Evolutionary conservation across 805 yeast genomes (phyloP), one percentile per base, ranked within the genome.

Genomic region (Teunomyces lycoperdinae): DNA sequence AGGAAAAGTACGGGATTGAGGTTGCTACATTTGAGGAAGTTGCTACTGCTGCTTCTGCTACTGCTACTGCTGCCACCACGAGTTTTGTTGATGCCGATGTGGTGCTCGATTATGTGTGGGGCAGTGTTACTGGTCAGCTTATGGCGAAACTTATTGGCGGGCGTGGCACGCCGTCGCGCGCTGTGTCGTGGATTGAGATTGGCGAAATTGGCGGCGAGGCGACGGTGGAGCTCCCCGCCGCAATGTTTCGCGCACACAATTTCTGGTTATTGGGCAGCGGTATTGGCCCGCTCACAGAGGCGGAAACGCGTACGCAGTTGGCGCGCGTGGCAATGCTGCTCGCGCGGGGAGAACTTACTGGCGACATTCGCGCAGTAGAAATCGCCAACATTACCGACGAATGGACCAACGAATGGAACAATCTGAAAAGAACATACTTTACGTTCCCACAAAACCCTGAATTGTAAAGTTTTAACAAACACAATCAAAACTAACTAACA

Each of bases 21-120:
- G 24, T 20, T 20, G 24, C 6, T 36, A 9, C 33, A 13, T 9
- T 41, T 47, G 20, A 34, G 36, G 38, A 42, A 39, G 32, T 26
- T 17, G 11, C 45, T 44, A 24, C 49, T 45, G 14, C 45, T 45
- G 14, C 45, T 46, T 17, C 20, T 17, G 20, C 20, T 17, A 32
- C 26, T 20, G 11, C 43, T 16, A 16, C 2, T 20, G 36, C 16
- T 10, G 13, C 43, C 6, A 10, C 26, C 9, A 17, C 43, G 5
- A 7, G 24, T 4, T 20, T 46, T 3, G 20, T 20, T 10, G 51
- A 41, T 3, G 49, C 44, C 9, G 52, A 49, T 35, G 44, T 51
- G 9, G 52, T 51, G 20, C 43, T 51, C 24, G 54, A 51, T 34
- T 46, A 38, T 13, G n/a, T 51, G 7, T 46, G 48, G 35, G 54